These are phyloP conservation scores for Monosporascus cannonballus DNA, from an alignment of 2,329 filamentous ascomycete species.

Conservation along the genomic window DNA sequence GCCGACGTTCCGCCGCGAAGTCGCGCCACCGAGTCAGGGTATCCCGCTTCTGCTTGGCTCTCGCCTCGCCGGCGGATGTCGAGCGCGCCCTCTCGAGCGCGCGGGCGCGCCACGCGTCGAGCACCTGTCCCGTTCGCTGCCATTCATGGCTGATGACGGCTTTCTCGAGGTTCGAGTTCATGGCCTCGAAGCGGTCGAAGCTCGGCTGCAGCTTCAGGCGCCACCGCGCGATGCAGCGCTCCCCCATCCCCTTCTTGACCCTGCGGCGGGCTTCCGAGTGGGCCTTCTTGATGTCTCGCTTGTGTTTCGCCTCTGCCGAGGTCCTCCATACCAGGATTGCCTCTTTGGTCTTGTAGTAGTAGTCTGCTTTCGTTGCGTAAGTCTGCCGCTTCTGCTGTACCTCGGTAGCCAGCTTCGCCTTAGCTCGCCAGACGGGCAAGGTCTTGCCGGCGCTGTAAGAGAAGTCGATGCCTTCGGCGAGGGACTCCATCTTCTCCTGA, in stretches of 20 bases:
- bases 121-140: slow-evolving; percentile 12
- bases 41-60: slow-evolving; percentile 15
- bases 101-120: slow-evolving; percentile 21
- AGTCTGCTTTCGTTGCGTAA: slow-evolving; percentile 22
- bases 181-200: slow-evolving; percentile 16
- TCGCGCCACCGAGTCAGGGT: slow-evolving; percentile 20
- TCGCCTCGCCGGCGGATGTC: slow-evolving; percentile 10
- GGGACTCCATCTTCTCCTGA: slow-evolving; percentile 16
- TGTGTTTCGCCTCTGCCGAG: slow-evolving; percentile 22
- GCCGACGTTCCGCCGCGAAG: slow-evolving; percentile 9
- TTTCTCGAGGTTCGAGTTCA: slow-evolving; percentile 19
- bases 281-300: slow-evolving; percentile 23
- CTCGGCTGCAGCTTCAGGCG: slow-evolving; percentile 19
- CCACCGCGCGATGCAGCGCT: slow-evolving; percentile 23
- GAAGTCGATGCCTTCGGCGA: slow-evolving; percentile 23
- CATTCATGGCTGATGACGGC: slow-evolving; percentile 17
- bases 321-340: slow-evolving; percentile 19
- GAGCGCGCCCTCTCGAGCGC: slow-evolving; percentile 17
- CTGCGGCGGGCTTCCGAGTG: slow-evolving; percentile 26
- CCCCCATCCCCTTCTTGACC: slow-evolving; percentile 27
- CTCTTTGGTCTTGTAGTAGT: slow-evolving; percentile 21
- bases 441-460: slow-evolving; percentile 19
- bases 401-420: slow-evolving; percentile 11
- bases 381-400: slow-evolving; percentile 15
- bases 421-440: slow-evolving; percentile 21